Conservation (phyloP, 2,329 filamentous ascomycete species). For the Fusarium torulosum region DNA sequence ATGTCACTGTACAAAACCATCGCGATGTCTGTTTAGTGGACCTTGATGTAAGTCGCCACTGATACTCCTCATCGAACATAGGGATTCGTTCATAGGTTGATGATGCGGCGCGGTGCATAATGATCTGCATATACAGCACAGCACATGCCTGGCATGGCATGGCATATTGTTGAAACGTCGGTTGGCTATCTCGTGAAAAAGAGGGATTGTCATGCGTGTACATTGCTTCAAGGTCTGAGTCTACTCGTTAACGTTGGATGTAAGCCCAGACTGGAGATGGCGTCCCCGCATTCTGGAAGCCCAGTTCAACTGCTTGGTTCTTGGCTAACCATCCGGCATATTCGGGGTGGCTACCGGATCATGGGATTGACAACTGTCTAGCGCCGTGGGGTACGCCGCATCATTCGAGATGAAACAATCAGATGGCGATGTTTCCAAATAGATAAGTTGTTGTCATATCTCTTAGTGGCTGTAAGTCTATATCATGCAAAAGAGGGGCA, state of each 20-base stretch:
- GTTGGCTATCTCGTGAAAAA: neutral
- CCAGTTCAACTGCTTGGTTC: slow-evolving; percentile 18
- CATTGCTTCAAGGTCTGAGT: neutral
- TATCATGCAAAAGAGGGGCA: neutral
- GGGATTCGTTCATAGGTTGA: slow-evolving; percentile 10
- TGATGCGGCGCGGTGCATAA: slow-evolving; percentile 36
- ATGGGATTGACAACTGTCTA: slow-evolving; percentile 42
- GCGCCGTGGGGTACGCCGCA: slow-evolving; percentile 20
- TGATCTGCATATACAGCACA: slow-evolving; percentile 38
- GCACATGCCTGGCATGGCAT: slow-evolving; percentile 6
- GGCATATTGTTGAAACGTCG: slow-evolving; percentile 4
- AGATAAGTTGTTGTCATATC: neutral
- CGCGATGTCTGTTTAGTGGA: slow-evolving; percentile 32
- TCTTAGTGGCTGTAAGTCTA: neutral
- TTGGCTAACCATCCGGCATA: neutral
- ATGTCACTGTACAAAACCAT: neutral
- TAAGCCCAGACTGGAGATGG: slow-evolving; percentile 4
- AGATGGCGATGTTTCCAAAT: slow-evolving; percentile 5
- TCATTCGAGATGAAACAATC: slow-evolving; percentile 18
- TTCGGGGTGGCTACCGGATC: slow-evolving; percentile 32
- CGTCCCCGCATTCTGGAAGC: slow-evolving; percentile 23
- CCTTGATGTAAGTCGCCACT: slow-evolving; percentile 32
- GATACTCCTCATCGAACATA: slow-evolving; percentile 13
- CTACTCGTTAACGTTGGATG: neutral
- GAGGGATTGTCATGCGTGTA: too few species aligned